These are phyloP conservation scores for Aspergillus indologenus DNA, from an alignment of 495 filamentous ascomycete genomes.

Conservation along the genomic window DNA sequence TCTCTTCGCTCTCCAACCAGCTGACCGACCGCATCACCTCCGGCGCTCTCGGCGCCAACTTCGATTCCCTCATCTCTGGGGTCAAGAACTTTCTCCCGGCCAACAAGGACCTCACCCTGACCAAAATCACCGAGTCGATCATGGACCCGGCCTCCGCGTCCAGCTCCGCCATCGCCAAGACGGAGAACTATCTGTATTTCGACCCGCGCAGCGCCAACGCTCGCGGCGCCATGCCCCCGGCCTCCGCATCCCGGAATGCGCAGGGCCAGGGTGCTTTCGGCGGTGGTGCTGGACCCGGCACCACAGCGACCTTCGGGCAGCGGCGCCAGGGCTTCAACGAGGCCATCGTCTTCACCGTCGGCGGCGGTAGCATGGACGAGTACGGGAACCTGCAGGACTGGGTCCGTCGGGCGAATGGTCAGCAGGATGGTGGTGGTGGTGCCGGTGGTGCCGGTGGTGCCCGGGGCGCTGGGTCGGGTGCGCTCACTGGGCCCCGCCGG, in stretches of 20 bases:
- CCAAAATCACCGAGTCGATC: slow-evolving; percentile 95
- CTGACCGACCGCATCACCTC: slow-evolving; percentile 93
- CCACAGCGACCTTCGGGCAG: slow-evolving; percentile 87
- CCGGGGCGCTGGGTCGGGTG: slow-evolving; percentile 19
- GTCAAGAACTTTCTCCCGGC: slow-evolving; percentile 98
- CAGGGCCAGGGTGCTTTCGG: slow-evolving; percentile 40
- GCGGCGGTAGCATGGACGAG: slow-evolving; percentile 97
- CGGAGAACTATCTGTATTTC: slow-evolving; percentile 98
- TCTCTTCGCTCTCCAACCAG: slow-evolving; percentile 81
- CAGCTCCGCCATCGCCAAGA: slow-evolving; percentile 90
- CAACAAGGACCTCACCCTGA: slow-evolving; percentile 92
- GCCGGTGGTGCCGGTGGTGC: slow-evolving; percentile 45
- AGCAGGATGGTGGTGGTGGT: slow-evolving; percentile 44
- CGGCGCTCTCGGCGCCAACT: slow-evolving; percentile 82
- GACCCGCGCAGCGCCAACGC: slow-evolving; percentile 92
- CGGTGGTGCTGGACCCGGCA: slow-evolving; percentile 54
- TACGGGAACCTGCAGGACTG: slow-evolving; percentile 98
- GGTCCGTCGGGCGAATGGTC: slow-evolving; percentile 70
- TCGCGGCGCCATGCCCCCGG: slow-evolving; percentile 82
- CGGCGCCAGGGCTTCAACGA: slow-evolving; percentile 90
- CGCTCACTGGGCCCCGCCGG: slow-evolving; percentile 47
- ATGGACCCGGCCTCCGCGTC: slow-evolving; percentile 94
- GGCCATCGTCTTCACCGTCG: slow-evolving; percentile 94
- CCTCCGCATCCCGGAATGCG: slow-evolving; percentile 54
- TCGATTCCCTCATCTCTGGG: slow-evolving; percentile 93